Percentiles rank a stretch among this genome's conserved stretches.
phyloP scores from a whole-genome alignment of 140 eudicot genomes.

The Stevia rebaudiana region DNA sequence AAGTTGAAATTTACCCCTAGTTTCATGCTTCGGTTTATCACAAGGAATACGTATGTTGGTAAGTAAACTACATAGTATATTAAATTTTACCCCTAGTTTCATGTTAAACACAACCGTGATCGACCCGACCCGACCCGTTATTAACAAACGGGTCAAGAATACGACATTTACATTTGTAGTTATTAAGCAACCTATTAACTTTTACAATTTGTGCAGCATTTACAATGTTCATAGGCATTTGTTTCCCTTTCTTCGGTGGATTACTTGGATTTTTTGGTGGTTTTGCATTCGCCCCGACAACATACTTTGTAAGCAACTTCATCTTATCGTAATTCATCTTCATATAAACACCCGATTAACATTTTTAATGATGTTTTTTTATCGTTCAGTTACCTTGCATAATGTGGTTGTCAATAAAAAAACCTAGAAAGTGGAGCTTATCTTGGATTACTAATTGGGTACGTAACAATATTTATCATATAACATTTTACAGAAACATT shows the following conservation, averaged over 20 bases:
- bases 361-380: conserved; percentile 2
- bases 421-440: conserved; percentile 51
- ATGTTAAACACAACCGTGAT: neutral
- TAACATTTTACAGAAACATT: neutral
- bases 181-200: neutral
- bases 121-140: neutral
- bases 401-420: conserved; percentile 61
- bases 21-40: conserved; percentile 42
- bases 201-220: conserved; percentile 36
- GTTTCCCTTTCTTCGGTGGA: conserved; percentile 73
- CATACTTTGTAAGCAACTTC: conserved; percentile 54
- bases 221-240: conserved; percentile 61
- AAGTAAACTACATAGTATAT: conserved; percentile 16
- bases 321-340: neutral
- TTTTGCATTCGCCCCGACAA: conserved; percentile 74
- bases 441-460: conserved; percentile 77
- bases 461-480: conserved; percentile 5
- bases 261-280: conserved; percentile 74
- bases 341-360: neutral
- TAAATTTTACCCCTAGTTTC: no score
- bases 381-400: conserved; percentile 62
- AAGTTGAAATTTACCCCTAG: conserved; percentile 57
- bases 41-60: conserved; percentile 69
- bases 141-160: neutral
- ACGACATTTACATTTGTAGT: neutral